Evolutionary conservation across 371 early-diverging fungal genomes (phyloP).

Genomic region (Mucor ambiguus): DNA sequence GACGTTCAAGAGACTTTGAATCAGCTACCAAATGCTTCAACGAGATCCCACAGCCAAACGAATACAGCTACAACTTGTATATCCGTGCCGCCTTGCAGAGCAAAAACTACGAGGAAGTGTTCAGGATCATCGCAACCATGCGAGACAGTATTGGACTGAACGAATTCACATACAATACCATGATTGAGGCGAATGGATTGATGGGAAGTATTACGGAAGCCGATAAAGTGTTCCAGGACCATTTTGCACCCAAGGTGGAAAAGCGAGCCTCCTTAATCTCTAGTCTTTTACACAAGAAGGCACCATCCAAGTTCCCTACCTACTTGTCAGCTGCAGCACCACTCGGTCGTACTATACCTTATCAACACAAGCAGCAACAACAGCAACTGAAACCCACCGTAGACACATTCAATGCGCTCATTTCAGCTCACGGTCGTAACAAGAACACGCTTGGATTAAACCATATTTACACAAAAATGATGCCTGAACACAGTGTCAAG

Average conservation of each 20-base stretch:
- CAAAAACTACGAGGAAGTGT: constrained; percentile 28
- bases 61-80: constrained; percentile 44
- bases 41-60: constrained; percentile 22
- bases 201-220: constrained; percentile 36
- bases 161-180: constrained; percentile 35
- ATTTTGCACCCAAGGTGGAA: constrained; percentile 13
- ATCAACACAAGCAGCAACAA: neutral
- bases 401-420: constrained; percentile 40
- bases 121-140: constrained; percentile 34
- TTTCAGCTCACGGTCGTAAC: constrained; percentile 45
- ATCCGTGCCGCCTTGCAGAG: constrained; percentile 42
- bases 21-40: constrained; percentile 30
- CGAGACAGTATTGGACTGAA: constrained; percentile 28
- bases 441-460: constrained; percentile 32
- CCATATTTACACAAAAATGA: constrained; percentile 40
- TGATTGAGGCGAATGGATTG: constrained; percentile 46
- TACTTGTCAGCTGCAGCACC: constrained; percentile 15
- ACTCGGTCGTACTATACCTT: constrained; percentile 13
- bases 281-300: constrained; percentile 1
- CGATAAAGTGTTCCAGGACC: constrained; percentile 33
- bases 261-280: constrained; percentile 12
- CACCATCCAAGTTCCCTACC: neutral
- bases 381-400: constrained; percentile 23
- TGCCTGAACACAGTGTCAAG: constrained; percentile 32
- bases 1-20: constrained; percentile 37